Base-by-base conservation (phyloP, 495 filamentous ascomycete species). In the Chaetomium fimeti region DNA sequence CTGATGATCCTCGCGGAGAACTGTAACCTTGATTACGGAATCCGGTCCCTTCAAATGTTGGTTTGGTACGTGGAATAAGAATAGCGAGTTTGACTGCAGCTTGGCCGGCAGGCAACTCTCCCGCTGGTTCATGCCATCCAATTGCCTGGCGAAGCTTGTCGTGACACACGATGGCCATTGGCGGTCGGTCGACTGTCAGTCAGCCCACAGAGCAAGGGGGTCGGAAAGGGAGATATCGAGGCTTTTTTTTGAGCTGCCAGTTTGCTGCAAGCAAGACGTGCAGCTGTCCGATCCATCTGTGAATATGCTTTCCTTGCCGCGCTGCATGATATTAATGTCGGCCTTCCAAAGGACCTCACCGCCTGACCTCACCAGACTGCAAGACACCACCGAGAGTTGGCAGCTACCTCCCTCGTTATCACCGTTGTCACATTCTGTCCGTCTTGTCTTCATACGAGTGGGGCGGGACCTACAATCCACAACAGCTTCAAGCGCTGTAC, bases 321-420 rank as follows among this genome's bases (percentile, higher is more conserved):
- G 13, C 36, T 60, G 57, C 57, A 49, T 60, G 57, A 43, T 18
- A 32, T 13, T 2, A 18, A 15, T 22, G 32, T 38, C 3, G 32
- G 18, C 27, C 27, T 22, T 16, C 32, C 45, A 25, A 63, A 60
- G 47, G 38, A 53, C 56, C 56, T 65, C 56, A 64, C 56, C 63
- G 56, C 48, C 55, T 52, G 62, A 58, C 62, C 55, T 3, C 15
- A 43, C 40, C 3, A 6, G 13, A 43, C 40, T 43, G 40, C 40
- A 18, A 43, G 40, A 36, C 3, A 36, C 32, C 32, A 36, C 12
- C 32, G 32, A 5, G 32, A 36, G 32, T 9, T 36, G 5, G 12
- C 32, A 11, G n/a, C n/a, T n/a, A n/a, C n/a, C n/a, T n/a, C n/a
- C n/a, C n/a, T n/a, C n/a, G n/a, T n/a, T n/a, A n/a, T n/a, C n/a